Conservation (phyloP, 495 filamentous ascomycete genomes). For the Xylaria acuta region DNA sequence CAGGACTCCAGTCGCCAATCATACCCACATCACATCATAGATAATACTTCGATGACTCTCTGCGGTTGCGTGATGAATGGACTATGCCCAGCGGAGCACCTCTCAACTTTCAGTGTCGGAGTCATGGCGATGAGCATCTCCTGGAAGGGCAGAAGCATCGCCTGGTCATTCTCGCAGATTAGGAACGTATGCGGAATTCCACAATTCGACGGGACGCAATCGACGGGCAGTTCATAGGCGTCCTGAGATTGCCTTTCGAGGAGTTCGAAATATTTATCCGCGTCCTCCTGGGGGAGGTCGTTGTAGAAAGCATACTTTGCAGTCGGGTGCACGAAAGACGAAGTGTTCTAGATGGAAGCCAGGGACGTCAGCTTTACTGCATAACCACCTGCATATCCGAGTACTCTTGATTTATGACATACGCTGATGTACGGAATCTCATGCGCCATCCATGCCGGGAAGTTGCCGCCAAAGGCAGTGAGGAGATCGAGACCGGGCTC, state of each 20-base stretch:
- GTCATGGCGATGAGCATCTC: slow-evolving; percentile 31
- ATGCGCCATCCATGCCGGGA: slow-evolving; percentile 24
- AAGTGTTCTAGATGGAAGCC: slow-evolving; percentile 17
- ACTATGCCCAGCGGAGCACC: slow-evolving; percentile 41
- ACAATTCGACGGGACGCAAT: slow-evolving; percentile 23
- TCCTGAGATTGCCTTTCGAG: slow-evolving; percentile 28
- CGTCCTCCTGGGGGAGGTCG: slow-evolving; percentile 25
- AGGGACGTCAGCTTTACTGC: not conserved
- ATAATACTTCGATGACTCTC: slow-evolving; percentile 32
- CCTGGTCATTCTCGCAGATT: slow-evolving; percentile 36
- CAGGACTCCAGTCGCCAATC: not conserved
- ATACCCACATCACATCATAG: slow-evolving; percentile 15
- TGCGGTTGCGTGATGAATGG: slow-evolving; percentile 43
- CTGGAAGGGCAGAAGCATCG: slow-evolving; percentile 32
- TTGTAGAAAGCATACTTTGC: slow-evolving; percentile 31
- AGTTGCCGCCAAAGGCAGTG: slow-evolving; percentile 21
- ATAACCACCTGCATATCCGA: not conserved
- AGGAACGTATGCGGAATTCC: slow-evolving; percentile 33
- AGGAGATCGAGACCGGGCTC: slow-evolving; percentile 17
- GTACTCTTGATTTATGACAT: not conserved
- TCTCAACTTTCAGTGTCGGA: slow-evolving; percentile 31
- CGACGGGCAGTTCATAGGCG: slow-evolving; percentile 20
- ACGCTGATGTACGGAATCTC: slow-evolving; percentile 11
- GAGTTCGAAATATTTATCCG: slow-evolving; percentile 22
- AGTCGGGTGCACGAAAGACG: slow-evolving; percentile 3